Percentiles rank a stretch among this genome's conserved stretches.
These are phyloP conservation scores for Fonsecaea monophora DNA, from an alignment of 2,329 filamentous ascomycete species.

Conservation along the genomic window DNA sequence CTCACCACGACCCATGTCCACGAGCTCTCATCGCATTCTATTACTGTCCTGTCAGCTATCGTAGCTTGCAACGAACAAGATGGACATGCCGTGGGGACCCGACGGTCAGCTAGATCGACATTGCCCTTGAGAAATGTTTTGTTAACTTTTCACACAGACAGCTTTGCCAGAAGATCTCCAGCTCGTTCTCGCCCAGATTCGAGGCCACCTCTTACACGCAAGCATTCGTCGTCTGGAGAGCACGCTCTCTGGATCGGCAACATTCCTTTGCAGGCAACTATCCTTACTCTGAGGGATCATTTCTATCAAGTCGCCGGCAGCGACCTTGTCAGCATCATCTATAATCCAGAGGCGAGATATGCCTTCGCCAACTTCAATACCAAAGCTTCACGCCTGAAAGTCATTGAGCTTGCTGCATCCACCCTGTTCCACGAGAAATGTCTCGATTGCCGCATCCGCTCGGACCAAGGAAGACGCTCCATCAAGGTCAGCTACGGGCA, in stretches of 20 bases:
- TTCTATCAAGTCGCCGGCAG: constrained; percentile 11
- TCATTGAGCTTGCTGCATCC: constrained; percentile 23
- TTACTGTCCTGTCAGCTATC: background rate
- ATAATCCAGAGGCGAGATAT: constrained; percentile 30
- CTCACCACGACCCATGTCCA: background rate
- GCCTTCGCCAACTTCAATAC: constrained; percentile 32
- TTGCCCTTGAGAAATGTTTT: background rate
- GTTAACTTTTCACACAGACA: background rate
- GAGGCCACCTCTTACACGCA: background rate
- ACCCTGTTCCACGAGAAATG: constrained; percentile 25
- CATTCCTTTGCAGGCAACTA: constrained; percentile 22
- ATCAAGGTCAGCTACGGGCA: constrained; percentile 31
- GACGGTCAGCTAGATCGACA: background rate
- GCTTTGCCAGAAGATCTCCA: background rate
- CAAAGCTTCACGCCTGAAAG: constrained; percentile 13
- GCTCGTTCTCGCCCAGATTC: background rate
- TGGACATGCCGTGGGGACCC: background rate
- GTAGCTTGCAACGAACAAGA: background rate
- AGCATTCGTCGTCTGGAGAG: constrained; percentile 13
- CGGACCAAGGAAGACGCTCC: constrained; percentile 21
- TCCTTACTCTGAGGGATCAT: constrained; percentile 28
- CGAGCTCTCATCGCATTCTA: background rate
- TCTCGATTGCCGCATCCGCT: constrained; percentile 30
- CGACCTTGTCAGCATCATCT: constrained; percentile 28
- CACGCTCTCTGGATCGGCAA: constrained; percentile 34